Conservation (phyloP, 306 rosid species). For the Acmispon strigosus region DNA sequence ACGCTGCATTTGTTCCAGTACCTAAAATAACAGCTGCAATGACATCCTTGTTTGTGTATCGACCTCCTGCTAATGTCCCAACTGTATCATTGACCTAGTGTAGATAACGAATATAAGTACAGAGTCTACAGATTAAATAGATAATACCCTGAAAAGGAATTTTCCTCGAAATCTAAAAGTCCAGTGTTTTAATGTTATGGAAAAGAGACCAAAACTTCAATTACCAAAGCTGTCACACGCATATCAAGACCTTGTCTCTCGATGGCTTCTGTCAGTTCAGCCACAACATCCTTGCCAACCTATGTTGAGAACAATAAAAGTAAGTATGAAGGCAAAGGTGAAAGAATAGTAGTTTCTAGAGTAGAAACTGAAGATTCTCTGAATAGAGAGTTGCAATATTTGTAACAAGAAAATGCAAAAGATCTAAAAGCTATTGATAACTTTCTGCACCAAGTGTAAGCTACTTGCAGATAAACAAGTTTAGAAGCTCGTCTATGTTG, state of each 20-base stretch:
- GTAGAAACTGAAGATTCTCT: not conserved
- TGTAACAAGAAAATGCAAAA: not conserved
- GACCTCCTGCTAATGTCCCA: constrained; percentile 91
- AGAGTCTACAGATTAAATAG: not conserved
- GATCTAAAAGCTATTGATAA: not conserved
- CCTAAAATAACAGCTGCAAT: constrained; percentile 86
- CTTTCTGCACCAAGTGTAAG: not conserved
- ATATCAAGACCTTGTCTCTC: constrained; percentile 72
- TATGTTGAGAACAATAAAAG: constrained; percentile 23
- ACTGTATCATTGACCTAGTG: constrained; percentile 89
- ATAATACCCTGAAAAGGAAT: not conserved
- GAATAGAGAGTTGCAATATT: not conserved
- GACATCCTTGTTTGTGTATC: constrained; percentile 55
- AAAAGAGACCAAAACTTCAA: constrained; percentile 10
- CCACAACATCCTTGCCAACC: constrained; percentile 85
- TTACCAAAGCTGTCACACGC: constrained; percentile 80
- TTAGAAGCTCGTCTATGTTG: not conserved
- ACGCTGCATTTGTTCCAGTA: constrained; percentile 94
- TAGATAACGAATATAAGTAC: constrained; percentile 19
- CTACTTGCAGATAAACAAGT: not conserved
- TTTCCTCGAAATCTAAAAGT: not conserved
- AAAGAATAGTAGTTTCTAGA: not conserved
- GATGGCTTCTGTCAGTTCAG: constrained; percentile 54
- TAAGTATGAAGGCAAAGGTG: not conserved
- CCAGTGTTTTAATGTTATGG: not conserved